Evolutionary conservation across 2,329 filamentous ascomycete species (phyloP).

Genomic region (Pseudogymnoascus sp.): DNA sequence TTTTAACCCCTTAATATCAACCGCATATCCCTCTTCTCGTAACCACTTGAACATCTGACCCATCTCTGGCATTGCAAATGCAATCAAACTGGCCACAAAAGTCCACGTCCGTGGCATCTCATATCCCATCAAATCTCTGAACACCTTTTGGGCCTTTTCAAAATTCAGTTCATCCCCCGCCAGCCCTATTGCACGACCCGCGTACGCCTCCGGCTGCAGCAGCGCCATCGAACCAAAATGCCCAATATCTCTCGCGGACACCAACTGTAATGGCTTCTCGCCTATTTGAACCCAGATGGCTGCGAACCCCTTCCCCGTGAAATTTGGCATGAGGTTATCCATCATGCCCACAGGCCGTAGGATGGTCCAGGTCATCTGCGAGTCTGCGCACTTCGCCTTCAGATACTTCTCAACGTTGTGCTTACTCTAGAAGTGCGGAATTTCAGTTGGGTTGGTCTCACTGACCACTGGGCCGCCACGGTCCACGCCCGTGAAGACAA

Average conservation of each 20-base stretch:
- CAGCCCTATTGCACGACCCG: conserved; percentile 34
- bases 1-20: conserved; percentile 33
- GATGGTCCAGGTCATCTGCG: conserved; percentile 47
- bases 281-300: conserved; percentile 23
- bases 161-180: conserved; percentile 40
- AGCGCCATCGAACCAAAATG: conserved; percentile 40
- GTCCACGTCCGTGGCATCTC: conserved; percentile 26
- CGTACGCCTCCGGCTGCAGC: conserved; percentile 32
- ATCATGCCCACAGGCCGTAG: conserved; percentile 51
- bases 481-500: conserved; percentile 59
- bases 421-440: conserved; percentile 58
- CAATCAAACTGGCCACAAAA: conserved; percentile 21
- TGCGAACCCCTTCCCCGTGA: conserved; percentile 22
- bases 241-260: conserved; percentile 40
- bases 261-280: conserved; percentile 33
- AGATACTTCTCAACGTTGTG: conserved; percentile 56
- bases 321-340: conserved; percentile 35
- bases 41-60: conserved; percentile 29
- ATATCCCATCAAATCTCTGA: conserved; percentile 26
- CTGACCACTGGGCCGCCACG: conserved; percentile 47
- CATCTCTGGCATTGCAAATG: conserved; percentile 24
- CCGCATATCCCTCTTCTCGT: conserved; percentile 24
- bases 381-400: conserved; percentile 33
- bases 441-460: conserved; percentile 44
- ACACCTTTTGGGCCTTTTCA: conserved; percentile 27